Conservation (phyloP, 139 green algal genomes). For the Dunaliella sp. region DNA sequence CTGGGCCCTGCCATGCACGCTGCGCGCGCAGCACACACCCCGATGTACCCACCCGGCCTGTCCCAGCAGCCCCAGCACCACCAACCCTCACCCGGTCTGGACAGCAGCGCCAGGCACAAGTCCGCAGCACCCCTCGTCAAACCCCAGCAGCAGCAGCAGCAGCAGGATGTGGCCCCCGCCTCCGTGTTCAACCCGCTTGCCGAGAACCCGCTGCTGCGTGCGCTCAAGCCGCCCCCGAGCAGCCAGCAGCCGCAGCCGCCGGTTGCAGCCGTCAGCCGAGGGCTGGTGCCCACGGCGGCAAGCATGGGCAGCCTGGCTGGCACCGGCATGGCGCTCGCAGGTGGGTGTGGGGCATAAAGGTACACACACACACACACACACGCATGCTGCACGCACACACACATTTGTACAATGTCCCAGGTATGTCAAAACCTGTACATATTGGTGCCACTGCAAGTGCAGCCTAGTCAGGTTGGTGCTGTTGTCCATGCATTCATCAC, state of each 20-base stretch:
- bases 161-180: background rate
- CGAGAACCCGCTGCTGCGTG: slow-evolving; percentile 37
- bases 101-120: background rate
- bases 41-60: too few species aligned
- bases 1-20: background rate
- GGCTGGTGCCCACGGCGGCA: background rate
- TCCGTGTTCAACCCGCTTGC: slow-evolving; percentile 34
- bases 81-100: background rate
- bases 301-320: background rate
- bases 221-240: slow-evolving; percentile 4
- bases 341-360: too few species aligned
- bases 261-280: background rate
- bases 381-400: too few species aligned
- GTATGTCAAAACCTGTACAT: too few species aligned
- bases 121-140: background rate
- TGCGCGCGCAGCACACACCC: too few species aligned
- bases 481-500: too few species aligned
- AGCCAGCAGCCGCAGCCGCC: background rate
- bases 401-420: too few species aligned
- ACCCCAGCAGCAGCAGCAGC: background rate
- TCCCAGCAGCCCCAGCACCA: too few species aligned
- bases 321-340: background rate
- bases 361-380: too few species aligned
- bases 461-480: too few species aligned
- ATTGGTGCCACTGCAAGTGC: too few species aligned